These are phyloP conservation scores for Colletotrichum sublineola DNA, from an alignment of 2,329 filamentous ascomycete genomes.

Conservation along the genomic window DNA sequence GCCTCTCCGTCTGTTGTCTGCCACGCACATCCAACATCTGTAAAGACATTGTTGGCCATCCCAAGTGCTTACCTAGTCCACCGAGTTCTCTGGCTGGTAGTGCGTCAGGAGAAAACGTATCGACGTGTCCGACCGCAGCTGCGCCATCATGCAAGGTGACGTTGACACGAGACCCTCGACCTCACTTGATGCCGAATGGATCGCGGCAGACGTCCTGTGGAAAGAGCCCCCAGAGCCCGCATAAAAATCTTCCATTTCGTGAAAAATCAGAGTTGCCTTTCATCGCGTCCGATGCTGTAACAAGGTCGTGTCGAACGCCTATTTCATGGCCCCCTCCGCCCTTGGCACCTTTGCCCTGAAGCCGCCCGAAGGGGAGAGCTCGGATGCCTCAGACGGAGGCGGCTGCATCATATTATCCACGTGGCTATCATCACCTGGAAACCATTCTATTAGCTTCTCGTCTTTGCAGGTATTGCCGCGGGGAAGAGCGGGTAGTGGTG, in stretches of 20 bases:
- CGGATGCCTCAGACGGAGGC: conserved; percentile 73
- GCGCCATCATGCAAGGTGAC: not conserved
- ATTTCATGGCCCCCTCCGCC: conserved; percentile 85
- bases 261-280: conserved; percentile 92
- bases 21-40: not conserved
- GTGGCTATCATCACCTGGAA: conserved; percentile 98
- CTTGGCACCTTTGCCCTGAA: conserved; percentile 84
- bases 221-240: not conserved
- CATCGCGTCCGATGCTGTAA: conserved; percentile 96
- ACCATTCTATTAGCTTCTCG: conserved; percentile 45
- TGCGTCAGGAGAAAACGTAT: conserved; percentile 19
- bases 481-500: not conserved
- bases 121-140: conserved; percentile 9
- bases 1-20: not conserved
- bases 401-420: conserved; percentile 91
- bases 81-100: not conserved
- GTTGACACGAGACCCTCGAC: not conserved
- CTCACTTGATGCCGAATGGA: conserved; percentile 29
- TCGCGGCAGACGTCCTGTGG: not conserved
- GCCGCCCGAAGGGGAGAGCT: conserved; percentile 90
- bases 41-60: not conserved
- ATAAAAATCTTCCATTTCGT: conserved; percentile 49
- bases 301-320: conserved; percentile 99
- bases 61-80: not conserved
- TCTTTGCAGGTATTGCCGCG: conserved; percentile 26